Base-by-base conservation (phyloP, 106 monocot species). In the Dendrobium huoshanense region DNA sequence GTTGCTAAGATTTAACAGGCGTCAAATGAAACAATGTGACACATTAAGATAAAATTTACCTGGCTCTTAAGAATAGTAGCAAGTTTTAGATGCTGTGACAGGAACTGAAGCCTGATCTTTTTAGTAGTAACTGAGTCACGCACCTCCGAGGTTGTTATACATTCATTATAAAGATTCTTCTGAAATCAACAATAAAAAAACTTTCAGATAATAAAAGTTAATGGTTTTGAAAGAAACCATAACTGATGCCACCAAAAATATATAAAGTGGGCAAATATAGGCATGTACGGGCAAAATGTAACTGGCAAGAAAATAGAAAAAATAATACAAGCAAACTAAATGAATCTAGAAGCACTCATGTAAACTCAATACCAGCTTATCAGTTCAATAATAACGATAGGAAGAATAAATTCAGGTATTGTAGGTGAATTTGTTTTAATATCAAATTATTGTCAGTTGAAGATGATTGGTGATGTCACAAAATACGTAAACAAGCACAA, bases 31-130 rank as follows among this genome's bases (percentile, higher is more conserved):
- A 22, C 20, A 22, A 61, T n/a, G 6, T 4, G 6, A 74, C 29
- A 44, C 7, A 74, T 4, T 9, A 75, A 27, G 17, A 75, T 54
- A 54, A 41, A 43, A 48, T 77, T 84, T 90, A 92, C 95, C 79
- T 95, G 95, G 45, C 83, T 84, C 82, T 87, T 89, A 55, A 95
- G 88, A 78, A 95, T 85, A n/a, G 86, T 85, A 75, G 77, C 68
- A 75, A 95, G 87, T 72, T 92, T 95, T 72, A 89, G 29, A 78
- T 84, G 81, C 82, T 90, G 92, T 68, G 55, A 83, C 77, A 87
- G 81, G 59, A 90, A 64, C 25, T 90, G 90, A 47, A 92, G 81
- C 83, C 88, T 85, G 54, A 87, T 90, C 79, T 77, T 88, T 86
- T 86, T 88, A 55, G 58, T 75, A 41, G 83, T 80, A 75, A 95